These are phyloP conservation scores for Aspergillus niger DNA, from an alignment of 2,329 filamentous ascomycete genomes.

Conservation along the genomic window DNA sequence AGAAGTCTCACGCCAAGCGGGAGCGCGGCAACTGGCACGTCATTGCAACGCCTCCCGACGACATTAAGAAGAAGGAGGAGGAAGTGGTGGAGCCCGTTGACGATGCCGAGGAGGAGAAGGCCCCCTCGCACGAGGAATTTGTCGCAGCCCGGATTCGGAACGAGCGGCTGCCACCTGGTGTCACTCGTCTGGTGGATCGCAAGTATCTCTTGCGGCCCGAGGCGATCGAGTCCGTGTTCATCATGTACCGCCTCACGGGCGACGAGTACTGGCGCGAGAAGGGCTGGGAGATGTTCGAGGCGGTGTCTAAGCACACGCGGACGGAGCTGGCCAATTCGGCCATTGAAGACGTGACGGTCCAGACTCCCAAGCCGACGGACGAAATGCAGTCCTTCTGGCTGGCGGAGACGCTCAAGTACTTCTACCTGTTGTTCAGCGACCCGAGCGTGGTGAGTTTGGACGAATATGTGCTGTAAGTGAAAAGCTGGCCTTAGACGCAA, in stretches of 20 bases:
- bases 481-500: background rate
- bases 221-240: slow-evolving; percentile 78
- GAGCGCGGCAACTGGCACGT: slow-evolving; percentile 26
- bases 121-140: slow-evolving; percentile 43
- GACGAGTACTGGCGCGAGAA: slow-evolving; percentile 65
- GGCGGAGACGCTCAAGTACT: slow-evolving; percentile 52
- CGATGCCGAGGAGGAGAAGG: slow-evolving; percentile 2
- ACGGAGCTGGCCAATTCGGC: slow-evolving; percentile 66
- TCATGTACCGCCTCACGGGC: slow-evolving; percentile 74
- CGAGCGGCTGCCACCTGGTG: slow-evolving; percentile 46
- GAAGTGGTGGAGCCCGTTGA: slow-evolving; percentile 3
- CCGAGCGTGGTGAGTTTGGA: slow-evolving; percentile 47
- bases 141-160: slow-evolving; percentile 43
- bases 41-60: slow-evolving; percentile 6
- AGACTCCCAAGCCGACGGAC: slow-evolving; percentile 51
- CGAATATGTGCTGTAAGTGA: slow-evolving; percentile 50
- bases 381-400: slow-evolving; percentile 78
- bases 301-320: slow-evolving; percentile 62
- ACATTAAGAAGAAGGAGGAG: background rate
- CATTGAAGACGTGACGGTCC: slow-evolving; percentile 65
- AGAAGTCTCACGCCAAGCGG: slow-evolving; percentile 14
- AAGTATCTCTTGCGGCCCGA: slow-evolving; percentile 60
- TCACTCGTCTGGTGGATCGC: slow-evolving; percentile 40
- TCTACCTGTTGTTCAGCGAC: slow-evolving; percentile 51
- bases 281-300: slow-evolving; percentile 74